Percentiles rank a stretch among this genome's conserved stretches.
Conservation (phyloP, 192 early-diverging fungal genomes). For the Umbelopsis sp. region DNA sequence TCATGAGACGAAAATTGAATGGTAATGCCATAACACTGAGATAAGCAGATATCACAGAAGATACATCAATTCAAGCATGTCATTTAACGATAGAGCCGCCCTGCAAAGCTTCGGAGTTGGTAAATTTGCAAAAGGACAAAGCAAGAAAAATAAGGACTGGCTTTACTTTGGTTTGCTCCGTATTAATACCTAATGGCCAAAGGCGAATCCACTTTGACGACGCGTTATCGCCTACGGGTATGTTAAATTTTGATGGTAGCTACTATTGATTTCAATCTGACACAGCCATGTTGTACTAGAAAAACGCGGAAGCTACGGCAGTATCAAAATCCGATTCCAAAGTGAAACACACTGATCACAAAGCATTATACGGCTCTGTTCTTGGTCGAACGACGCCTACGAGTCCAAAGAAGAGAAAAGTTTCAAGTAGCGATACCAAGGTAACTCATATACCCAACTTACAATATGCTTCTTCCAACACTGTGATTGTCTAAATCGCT, state of each 20-base stretch:
- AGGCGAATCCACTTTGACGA: slow-evolving; percentile 4
- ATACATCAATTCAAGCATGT: too few species aligned
- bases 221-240: slow-evolving; percentile 16
- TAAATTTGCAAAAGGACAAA: too few species aligned
- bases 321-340: not conserved
- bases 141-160: too few species aligned
- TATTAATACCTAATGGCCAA: slow-evolving; percentile 1
- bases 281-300: not conserved
- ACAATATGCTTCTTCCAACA: not conserved
- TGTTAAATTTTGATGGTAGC: not conserved
- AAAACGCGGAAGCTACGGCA: not conserved
- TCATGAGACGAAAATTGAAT: not conserved
- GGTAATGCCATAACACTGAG: too few species aligned
- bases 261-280: not conserved
- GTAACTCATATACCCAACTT: not conserved
- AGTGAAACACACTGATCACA: not conserved
- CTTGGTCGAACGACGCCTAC: not conserved
- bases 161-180: not conserved
- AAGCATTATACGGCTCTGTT: not conserved
- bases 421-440: not conserved
- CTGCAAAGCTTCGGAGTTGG: too few species aligned
- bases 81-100: too few species aligned
- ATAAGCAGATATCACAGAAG: too few species aligned
- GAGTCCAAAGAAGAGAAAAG: not conserved
- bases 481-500: not conserved